phyloP scores from a whole-genome alignment of 805 yeast species.

The Zygotorulaspora sp. region DNA sequence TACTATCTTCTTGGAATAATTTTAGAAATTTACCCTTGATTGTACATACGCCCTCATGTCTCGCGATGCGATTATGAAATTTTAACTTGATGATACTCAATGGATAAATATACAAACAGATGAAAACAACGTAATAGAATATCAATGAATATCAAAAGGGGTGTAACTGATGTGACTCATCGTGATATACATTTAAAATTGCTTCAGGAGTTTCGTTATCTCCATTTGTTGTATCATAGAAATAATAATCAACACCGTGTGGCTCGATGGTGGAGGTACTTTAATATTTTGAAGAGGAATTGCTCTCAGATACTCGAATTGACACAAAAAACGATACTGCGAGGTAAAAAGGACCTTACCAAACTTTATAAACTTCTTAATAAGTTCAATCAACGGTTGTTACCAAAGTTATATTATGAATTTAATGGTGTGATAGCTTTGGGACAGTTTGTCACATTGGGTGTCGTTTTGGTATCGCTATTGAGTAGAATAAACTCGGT shows the following conservation, averaged over 20 bases:
- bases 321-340: constrained; percentile 34
- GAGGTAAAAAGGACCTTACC: constrained; percentile 12
- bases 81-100: too few relatives aligned
- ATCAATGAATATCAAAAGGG: not conserved
- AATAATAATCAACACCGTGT: constrained; percentile 72
- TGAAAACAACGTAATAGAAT: too few relatives aligned
- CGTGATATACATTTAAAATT: constrained; percentile 17
- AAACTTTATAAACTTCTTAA: constrained; percentile 15
- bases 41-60: too few relatives aligned
- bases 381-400: constrained; percentile 36
- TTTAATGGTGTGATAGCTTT: constrained; percentile 65
- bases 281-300: constrained; percentile 61
- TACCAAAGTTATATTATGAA: constrained; percentile 50
- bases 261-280: constrained; percentile 71
- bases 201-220: constrained; percentile 49
- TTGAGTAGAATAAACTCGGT: constrained; percentile 42
- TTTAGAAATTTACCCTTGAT: too few relatives aligned
- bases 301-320: constrained; percentile 11
- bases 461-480: constrained; percentile 60
- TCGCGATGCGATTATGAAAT: too few relatives aligned
- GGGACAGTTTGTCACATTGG: constrained; percentile 74
- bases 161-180: not conserved
- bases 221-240: constrained; percentile 64
- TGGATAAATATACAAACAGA: too few relatives aligned
- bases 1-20: too few relatives aligned